A percentile compares a stretch with the other conserved stretches of the same genome.
These are phyloP conservation scores for Agaricus blazei DNA, from an alignment of 768 basidiomycete genomes.

Conservation along the genomic window DNA sequence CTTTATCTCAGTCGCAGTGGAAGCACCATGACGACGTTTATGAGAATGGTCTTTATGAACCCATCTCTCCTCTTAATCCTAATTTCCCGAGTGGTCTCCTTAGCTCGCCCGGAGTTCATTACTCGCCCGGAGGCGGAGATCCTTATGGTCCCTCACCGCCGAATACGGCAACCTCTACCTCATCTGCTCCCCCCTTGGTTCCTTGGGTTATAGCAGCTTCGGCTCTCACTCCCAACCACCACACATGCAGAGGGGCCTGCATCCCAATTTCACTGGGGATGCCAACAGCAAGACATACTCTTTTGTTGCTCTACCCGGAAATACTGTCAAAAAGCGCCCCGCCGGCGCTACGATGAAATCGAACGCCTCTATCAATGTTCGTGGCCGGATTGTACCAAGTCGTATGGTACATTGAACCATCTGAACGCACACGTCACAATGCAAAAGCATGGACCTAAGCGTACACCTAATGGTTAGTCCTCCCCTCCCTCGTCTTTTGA, in stretches of 20 bases:
- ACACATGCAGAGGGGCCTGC: conserved; percentile 24
- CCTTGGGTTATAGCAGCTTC: conserved; percentile 17
- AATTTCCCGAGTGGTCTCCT: conserved; percentile 41
- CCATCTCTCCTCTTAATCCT: conserved; percentile 51
- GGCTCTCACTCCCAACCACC: conserved; percentile 23
- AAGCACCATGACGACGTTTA: conserved; percentile 32
- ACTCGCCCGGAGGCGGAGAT: conserved; percentile 42
- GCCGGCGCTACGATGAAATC: conserved; percentile 89
- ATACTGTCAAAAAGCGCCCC: conserved; percentile 77
- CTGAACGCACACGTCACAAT: conserved; percentile 98
- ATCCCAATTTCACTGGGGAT: conserved; percentile 26
- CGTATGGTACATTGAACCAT: conserved; percentile 94
- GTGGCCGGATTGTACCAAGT: conserved; percentile 72
- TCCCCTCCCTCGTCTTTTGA: conserved; percentile 5
- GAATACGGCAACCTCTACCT: conserved; percentile 54
- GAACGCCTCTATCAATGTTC: conserved; percentile 90
- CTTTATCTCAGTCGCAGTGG: conserved; percentile 30
- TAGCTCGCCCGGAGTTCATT: conserved; percentile 34
- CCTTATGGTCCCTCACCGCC: conserved; percentile 60
- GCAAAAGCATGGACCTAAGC: conserved; percentile 92
- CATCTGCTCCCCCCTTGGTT: conserved; percentile 35
- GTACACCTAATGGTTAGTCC: conserved; percentile 79
- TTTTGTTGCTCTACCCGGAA: conserved; percentile 77
- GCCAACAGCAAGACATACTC: conserved; percentile 69
- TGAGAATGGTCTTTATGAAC: conserved; percentile 35